These are phyloP conservation scores for Akanthomyces muscarius DNA, from an alignment of 2,329 filamentous ascomycete species.

Conservation along the genomic window DNA sequence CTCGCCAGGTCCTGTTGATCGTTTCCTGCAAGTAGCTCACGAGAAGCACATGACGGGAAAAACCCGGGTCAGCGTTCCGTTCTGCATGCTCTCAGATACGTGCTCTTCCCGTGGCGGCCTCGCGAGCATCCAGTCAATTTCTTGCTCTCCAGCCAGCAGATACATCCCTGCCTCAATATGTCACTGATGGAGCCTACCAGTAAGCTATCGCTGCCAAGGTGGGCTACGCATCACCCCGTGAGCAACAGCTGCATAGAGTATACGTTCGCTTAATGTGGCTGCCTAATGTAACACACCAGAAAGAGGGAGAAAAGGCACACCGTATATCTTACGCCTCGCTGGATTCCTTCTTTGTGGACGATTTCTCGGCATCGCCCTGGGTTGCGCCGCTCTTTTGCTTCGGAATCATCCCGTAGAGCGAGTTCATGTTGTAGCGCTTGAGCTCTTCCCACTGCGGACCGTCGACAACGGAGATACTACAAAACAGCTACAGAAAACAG, in stretches of 20 bases:
- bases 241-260: background rate
- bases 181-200: background rate
- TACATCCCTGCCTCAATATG: background rate
- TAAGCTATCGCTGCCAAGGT: background rate
- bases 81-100: background rate
- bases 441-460: constrained; percentile 65
- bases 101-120: background rate
- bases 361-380: background rate
- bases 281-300: constrained; percentile 5
- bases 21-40: background rate
- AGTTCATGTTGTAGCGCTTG: constrained; percentile 74
- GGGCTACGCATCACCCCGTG: background rate
- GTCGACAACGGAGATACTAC: constrained; percentile 75
- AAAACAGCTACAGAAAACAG: constrained; percentile 54
- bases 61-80: background rate
- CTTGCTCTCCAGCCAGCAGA: background rate
- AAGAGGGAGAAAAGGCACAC: background rate
- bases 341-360: background rate
- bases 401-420: constrained; percentile 53
- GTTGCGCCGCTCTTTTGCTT: constrained; percentile 18
- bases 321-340: background rate
- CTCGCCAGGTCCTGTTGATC: background rate
- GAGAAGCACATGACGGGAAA: background rate
- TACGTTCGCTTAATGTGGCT: background rate
- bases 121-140: background rate